Evolutionary conservation across 257 asterid genomes (phyloP).

Genomic region (Euphrasia confusa): DNA sequence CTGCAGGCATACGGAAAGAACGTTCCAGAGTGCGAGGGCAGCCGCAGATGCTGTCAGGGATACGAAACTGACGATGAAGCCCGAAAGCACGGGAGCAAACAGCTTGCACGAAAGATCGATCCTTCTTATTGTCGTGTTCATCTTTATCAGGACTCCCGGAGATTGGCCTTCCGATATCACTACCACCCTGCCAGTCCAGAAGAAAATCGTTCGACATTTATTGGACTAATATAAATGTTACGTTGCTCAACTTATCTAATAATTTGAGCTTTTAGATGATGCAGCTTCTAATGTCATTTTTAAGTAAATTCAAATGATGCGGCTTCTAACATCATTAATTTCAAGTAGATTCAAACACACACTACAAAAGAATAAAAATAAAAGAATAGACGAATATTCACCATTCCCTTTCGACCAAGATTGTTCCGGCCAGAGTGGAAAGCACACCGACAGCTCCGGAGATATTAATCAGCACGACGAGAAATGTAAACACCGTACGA

Average conservation of each 20-base stretch:
- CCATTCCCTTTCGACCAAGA: constrained; percentile 96
- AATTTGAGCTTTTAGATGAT: too few relatives aligned
- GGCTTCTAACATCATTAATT: too few relatives aligned
- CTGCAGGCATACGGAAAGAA: constrained; percentile 61
- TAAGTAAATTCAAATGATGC: too few relatives aligned
- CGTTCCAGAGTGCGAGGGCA: constrained; percentile 61
- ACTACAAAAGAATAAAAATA: background rate
- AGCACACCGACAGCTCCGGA: constrained; percentile 83
- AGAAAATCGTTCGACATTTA: too few relatives aligned
- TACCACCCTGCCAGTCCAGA: constrained; percentile 58
- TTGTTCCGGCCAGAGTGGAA: constrained; percentile 87
- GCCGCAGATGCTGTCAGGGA: constrained; percentile 77
- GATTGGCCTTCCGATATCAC: constrained; percentile 80
- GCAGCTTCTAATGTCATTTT: too few relatives aligned
- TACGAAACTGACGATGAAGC: constrained; percentile 78
- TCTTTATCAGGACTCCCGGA: constrained; percentile 49
- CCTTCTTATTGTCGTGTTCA: constrained; percentile 80
- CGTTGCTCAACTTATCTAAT: too few relatives aligned
- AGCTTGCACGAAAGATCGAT: constrained; percentile 74
- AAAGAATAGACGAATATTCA: too few relatives aligned
- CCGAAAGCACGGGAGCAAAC: constrained; percentile 70
- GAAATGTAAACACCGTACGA: constrained; percentile 37
- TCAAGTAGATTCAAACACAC: background rate
- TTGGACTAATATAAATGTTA: too few relatives aligned
- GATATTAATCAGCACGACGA: constrained; percentile 49